Base-by-base conservation (phyloP, 768 basidiomycete genomes). In the Phanerochaete sordida region DNA sequence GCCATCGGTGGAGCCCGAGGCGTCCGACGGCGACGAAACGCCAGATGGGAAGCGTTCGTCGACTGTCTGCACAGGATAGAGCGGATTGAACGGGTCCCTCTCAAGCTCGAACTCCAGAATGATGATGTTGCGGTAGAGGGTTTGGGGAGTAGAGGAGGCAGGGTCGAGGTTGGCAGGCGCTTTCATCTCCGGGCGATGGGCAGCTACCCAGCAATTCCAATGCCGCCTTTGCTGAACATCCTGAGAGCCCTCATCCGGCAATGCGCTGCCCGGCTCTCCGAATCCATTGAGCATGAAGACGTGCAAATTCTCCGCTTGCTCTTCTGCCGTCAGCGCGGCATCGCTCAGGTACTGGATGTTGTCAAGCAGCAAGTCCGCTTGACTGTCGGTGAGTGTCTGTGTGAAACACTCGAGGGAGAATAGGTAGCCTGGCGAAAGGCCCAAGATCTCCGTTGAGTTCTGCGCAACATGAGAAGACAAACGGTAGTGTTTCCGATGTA, bases 71-170 rank as follows among this genome's bases (percentile, higher is more conserved):
- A 79, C 74, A 9, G 84, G 84, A 68, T 87, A 88, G 3, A 91
- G 72, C 0, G 91, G 91, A 63, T 92, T 93, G 66, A 86, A 72
- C 0, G 66, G 63, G 68, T 93, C 91, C 30, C 76, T 72, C 68
- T 91, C 90, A 24, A 91, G 78, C 69, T 94, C 92, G 62, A 93
- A 89, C 69, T 94, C 91, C 71, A 93, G 79, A 26, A 91, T 77
- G 63, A 91, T 81, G 50, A 87, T 68, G 57, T 71, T 74, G 47
- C 39, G 65, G 46, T 55, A 58, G 2, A 57, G 68, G n/a, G 30
- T 11, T 1, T 30, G 60, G 1, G 60, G 37, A 23, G 47, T 26
- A 12, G 28, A 24, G 15, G 60, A 47, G 9, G 28, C 33, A 12
- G n/a, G 16, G 15, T 62, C 56, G 23, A 59, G 7, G 35, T 63